Percentiles rank a stretch among this genome's conserved stretches.
Evolutionary conservation across 2,329 filamentous ascomycete species (phyloP).

Genomic region (Paramyrothecium roridum): DNA sequence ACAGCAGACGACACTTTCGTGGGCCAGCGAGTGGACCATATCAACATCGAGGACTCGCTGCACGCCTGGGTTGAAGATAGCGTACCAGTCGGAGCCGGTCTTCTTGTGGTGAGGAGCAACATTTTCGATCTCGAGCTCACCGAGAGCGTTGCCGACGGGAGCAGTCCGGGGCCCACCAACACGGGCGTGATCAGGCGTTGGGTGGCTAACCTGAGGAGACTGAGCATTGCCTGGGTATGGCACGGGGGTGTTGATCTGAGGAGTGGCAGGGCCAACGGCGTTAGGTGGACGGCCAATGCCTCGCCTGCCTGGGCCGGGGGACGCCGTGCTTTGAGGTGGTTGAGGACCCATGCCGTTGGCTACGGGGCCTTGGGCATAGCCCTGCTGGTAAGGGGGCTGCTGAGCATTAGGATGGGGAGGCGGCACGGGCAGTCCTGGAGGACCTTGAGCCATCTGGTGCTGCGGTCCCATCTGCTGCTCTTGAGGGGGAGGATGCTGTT

Average conservation of each 20-base stretch:
- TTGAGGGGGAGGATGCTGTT: slow-evolving; percentile 67
- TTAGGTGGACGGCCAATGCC: slow-evolving; percentile 64
- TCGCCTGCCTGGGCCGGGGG: slow-evolving; percentile 78
- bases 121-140: slow-evolving; percentile 83
- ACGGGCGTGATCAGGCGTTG: slow-evolving; percentile 65
- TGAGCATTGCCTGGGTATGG: slow-evolving; percentile 79
- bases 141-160: slow-evolving; percentile 61
- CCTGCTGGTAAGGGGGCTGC: slow-evolving; percentile 72
- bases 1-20: slow-evolving; percentile 97
- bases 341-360: slow-evolving; percentile 76
- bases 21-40: slow-evolving; percentile 85
- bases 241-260: slow-evolving; percentile 84
- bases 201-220: slow-evolving; percentile 85
- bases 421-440: slow-evolving; percentile 60
- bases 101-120: slow-evolving; percentile 86
- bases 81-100: slow-evolving; percentile 89
- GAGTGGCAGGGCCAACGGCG: slow-evolving; percentile 71
- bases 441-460: slow-evolving; percentile 68
- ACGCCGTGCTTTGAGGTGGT: slow-evolving; percentile 79
- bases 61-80: slow-evolving; percentile 91
- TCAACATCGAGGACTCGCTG: slow-evolving; percentile 90
- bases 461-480: slow-evolving; percentile 54
- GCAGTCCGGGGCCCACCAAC: slow-evolving; percentile 45
- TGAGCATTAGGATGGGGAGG: slow-evolving; percentile 59
- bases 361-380: slow-evolving; percentile 56